phyloP scores from a whole-genome alignment of 768 basidiomycete genomes.

The Coprinopsis strossmayeri region DNA sequence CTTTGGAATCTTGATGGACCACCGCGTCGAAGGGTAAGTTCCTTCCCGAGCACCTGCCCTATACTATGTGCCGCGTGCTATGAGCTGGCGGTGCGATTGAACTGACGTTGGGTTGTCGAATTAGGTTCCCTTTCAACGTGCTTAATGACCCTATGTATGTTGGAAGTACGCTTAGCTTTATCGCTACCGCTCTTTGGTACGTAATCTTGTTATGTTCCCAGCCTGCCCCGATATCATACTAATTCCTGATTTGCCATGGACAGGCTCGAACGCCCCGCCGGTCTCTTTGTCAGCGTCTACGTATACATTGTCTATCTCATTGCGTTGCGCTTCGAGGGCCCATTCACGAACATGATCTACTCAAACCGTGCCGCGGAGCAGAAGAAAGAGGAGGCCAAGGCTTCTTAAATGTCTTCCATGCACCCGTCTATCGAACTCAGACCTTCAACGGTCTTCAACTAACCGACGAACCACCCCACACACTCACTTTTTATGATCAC shows the following conservation, averaged over 20 bases:
- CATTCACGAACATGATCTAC: constrained; percentile 83
- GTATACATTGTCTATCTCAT: constrained; percentile 81
- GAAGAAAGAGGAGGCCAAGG: constrained; percentile 19
- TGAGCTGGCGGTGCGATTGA: not conserved
- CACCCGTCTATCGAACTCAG: not conserved
- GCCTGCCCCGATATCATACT: too few relatives aligned
- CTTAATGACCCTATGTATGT: constrained; percentile 95
- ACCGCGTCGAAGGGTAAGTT: constrained; percentile 71
- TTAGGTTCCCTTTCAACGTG: constrained; percentile 89
- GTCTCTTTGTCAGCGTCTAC: constrained; percentile 70
- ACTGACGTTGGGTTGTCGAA: not conserved
- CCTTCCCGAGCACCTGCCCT: too few relatives aligned
- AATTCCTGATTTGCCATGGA: too few relatives aligned
- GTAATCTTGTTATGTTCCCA: too few relatives aligned
- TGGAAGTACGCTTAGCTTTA: constrained; percentile 87
- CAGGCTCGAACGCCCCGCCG: constrained; percentile 84
- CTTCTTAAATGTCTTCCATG: constrained; percentile 4
- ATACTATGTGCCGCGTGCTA: too few relatives aligned
- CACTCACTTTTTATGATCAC: not conserved
- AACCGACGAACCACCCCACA: not conserved
- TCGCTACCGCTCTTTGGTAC: constrained; percentile 81
- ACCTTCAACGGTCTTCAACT: not conserved
- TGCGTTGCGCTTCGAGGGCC: constrained; percentile 85
- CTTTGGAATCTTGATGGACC: constrained; percentile 83
- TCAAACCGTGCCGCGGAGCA: constrained; percentile 37